These are phyloP conservation scores for Microglena sp. DNA, from an alignment of 139 green algal species.

Conservation along the genomic window DNA sequence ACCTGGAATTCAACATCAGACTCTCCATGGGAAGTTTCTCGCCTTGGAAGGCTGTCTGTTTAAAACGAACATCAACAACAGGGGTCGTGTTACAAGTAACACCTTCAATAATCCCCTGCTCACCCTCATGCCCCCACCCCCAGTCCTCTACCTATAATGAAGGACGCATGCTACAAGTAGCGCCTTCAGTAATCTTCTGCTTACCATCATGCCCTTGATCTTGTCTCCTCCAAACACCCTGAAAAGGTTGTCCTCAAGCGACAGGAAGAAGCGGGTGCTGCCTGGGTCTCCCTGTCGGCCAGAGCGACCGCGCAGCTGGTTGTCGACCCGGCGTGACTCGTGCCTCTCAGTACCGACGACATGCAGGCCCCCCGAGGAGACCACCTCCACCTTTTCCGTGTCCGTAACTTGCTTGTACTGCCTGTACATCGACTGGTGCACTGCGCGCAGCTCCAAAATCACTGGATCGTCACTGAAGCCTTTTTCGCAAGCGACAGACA, in stretches of 20 bases:
- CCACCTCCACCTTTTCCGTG: constrained; percentile 72
- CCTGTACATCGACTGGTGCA: constrained; percentile 58
- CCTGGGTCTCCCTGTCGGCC: constrained; percentile 26
- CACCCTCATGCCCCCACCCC: neutral
- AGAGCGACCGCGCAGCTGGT: constrained; percentile 82
- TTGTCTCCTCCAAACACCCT: constrained; percentile 92
- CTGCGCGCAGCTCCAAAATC: constrained; percentile 45
- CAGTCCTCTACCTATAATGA: too few relatives aligned
- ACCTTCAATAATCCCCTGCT: neutral
- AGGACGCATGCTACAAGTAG: neutral
- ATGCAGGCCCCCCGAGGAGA: constrained; percentile 32
- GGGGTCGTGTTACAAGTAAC: neutral
- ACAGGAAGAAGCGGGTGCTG: constrained; percentile 76
- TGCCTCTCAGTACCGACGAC: constrained; percentile 90
- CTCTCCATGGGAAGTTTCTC: neutral
- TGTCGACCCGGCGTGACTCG: constrained; percentile 94
- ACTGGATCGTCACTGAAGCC: constrained; percentile 61
- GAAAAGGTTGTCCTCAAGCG: constrained; percentile 89
- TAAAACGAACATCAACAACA: neutral
- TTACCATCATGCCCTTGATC: constrained; percentile 89
- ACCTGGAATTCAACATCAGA: neutral
- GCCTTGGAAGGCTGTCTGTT: neutral
- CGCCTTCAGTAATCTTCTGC: neutral
- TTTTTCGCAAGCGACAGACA: constrained; percentile 90
- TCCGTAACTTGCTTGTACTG: constrained; percentile 84